phyloP scores from a whole-genome alignment of 768 basidiomycete species.

The Royoungia palumana region DNA sequence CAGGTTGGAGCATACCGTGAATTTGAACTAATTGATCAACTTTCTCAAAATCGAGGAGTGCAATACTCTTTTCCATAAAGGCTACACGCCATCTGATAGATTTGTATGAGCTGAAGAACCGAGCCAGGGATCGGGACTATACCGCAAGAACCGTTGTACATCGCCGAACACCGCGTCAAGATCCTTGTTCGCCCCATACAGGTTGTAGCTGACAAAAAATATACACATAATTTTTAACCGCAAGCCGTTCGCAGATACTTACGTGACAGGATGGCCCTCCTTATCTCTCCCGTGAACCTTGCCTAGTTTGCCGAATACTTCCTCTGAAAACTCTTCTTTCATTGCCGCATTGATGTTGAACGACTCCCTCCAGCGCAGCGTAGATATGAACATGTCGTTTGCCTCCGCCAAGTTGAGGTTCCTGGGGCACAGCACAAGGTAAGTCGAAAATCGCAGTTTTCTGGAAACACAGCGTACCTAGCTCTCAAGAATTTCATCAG shows the following conservation, averaged over 20 bases:
- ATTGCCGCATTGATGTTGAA: constrained; percentile 60
- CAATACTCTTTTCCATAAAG: constrained; percentile 68
- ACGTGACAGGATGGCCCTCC: constrained; percentile 66
- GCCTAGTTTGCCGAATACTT: constrained; percentile 63
- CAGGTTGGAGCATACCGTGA: constrained; percentile 45
- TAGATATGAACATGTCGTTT: constrained; percentile 61
- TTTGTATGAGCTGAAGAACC: constrained; percentile 4
- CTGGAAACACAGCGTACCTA: constrained; percentile 39
- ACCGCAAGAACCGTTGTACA: constrained; percentile 73
- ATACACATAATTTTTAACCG: too few species aligned
- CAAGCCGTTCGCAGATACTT: constrained; percentile 31
- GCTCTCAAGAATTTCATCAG: constrained; percentile 83
- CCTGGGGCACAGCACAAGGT: constrained; percentile 30
- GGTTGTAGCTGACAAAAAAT: constrained; percentile 60
- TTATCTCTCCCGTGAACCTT: constrained; percentile 69
- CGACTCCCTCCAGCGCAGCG: constrained; percentile 67
- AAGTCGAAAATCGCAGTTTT: neutral
- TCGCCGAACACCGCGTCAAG: constrained; percentile 73
- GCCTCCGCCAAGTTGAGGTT: constrained; percentile 54
- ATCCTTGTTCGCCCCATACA: constrained; percentile 71
- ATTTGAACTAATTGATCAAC: constrained; percentile 72
- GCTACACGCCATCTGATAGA: constrained; percentile 68
- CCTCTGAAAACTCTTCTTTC: constrained; percentile 59
- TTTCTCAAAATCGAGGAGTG: constrained; percentile 65
- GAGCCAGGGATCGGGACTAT: neutral